phyloP scores from a whole-genome alignment of 2,329 filamentous ascomycete genomes.

The Sporothrix brunneoviolacea region DNA sequence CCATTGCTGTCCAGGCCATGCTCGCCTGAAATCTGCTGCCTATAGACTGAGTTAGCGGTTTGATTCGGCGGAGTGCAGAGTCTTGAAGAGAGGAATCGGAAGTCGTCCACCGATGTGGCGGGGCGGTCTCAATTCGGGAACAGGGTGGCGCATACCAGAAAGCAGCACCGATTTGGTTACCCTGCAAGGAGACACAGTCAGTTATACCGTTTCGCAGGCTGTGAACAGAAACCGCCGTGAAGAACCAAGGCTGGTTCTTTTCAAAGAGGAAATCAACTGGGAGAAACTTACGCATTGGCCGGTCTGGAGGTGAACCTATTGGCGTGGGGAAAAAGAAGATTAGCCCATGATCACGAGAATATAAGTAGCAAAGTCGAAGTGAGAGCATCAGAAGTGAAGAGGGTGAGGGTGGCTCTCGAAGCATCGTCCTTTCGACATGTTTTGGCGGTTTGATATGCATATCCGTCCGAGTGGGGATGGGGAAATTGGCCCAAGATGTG shows the following conservation, averaged over 20 bases:
- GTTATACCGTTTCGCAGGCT: neutral
- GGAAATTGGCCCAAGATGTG: too few species aligned
- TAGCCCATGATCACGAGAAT: constrained; percentile 2
- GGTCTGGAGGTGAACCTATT: constrained; percentile 98
- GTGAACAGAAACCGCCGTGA: too few species aligned
- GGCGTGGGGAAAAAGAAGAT: constrained; percentile 29
- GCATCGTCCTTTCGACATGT: too few species aligned
- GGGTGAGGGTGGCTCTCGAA: too few species aligned
- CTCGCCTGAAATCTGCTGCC: constrained; percentile 80
- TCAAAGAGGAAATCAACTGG: too few species aligned
- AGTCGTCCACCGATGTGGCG: too few species aligned
- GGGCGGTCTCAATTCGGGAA: neutral
- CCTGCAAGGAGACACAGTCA: constrained; percentile 48
- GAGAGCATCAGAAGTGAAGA: too few species aligned
- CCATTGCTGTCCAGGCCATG: constrained; percentile 97
- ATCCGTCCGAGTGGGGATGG: too few species aligned
- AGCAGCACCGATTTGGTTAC: constrained; percentile 99
- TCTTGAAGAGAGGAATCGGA: too few species aligned
- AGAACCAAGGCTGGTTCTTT: constrained; percentile 16
- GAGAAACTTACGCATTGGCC: constrained; percentile 83
- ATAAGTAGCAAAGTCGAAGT: neutral
- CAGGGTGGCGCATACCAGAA: constrained; percentile 66
- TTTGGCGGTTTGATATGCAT: too few species aligned
- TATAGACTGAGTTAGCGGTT: constrained; percentile 28
- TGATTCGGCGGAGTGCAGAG: neutral